phyloP scores from a whole-genome alignment of 2,329 filamentous ascomycete species.

The Arthroderma sp. region DNA sequence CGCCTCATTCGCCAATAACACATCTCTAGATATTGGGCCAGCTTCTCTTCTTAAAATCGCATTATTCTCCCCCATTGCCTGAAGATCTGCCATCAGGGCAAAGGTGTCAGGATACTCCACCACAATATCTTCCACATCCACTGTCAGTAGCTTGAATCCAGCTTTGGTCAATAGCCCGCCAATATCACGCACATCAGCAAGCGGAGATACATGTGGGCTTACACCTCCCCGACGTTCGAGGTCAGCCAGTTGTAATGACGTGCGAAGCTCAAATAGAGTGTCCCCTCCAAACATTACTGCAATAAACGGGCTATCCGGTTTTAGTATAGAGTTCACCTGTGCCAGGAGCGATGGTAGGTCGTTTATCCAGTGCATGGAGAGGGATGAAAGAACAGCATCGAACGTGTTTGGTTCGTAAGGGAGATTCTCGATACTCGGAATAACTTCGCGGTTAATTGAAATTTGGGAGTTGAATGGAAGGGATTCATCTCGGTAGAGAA shows the following conservation, averaged over 20 bases:
- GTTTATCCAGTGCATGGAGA: conserved; percentile 95
- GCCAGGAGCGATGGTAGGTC: conserved; percentile 75
- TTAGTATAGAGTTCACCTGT: conserved; percentile 76
- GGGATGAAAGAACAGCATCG: conserved; percentile 77
- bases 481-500: conserved; percentile 66
- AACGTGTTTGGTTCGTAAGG: conserved; percentile 68
- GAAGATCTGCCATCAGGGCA: conserved; percentile 82
- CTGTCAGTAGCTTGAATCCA: conserved; percentile 89
- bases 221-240: conserved; percentile 84
- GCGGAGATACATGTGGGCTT: conserved; percentile 74
- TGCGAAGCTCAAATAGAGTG: conserved; percentile 83
- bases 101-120: conserved; percentile 88
- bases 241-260: conserved; percentile 84
- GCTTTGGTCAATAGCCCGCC: conserved; percentile 76
- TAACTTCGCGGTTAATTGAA: conserved; percentile 59
- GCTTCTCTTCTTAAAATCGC: conserved; percentile 76
- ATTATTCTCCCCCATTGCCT: conserved; percentile 93
- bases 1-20: conserved; percentile 72
- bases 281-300: conserved; percentile 96
- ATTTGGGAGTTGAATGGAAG: conserved; percentile 58
- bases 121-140: conserved; percentile 93
- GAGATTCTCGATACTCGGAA: conserved; percentile 55
- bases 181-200: conserved; percentile 85
- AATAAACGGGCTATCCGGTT: conserved; percentile 83
- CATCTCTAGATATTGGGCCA: conserved; percentile 65